Conservation (phyloP, 257 asterid species). For the Nicotiana tomentosiformis region DNA sequence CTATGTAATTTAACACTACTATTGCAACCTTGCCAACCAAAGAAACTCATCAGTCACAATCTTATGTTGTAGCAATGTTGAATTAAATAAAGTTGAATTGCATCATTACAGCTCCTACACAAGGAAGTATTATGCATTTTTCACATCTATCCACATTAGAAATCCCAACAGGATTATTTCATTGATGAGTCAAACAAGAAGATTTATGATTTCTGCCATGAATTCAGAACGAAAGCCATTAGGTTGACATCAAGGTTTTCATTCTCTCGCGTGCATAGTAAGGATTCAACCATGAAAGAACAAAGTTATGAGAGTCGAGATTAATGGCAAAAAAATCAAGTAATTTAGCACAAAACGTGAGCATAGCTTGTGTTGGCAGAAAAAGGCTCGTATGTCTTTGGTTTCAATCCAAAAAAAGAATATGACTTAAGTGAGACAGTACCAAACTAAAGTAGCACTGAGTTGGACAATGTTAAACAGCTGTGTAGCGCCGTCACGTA, state of each 20-base stretch:
- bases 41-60: background rate
- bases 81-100: background rate
- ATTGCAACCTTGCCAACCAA: background rate
- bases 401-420: background rate
- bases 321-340: background rate
- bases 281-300: background rate
- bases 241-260: background rate
- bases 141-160: background rate
- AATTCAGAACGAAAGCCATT: background rate
- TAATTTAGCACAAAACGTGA: background rate
- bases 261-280: background rate
- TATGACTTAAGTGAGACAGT: background rate
- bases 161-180: background rate
- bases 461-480: background rate
- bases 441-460: background rate
- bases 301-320: background rate
- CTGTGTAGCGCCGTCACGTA: background rate
- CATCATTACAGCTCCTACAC: background rate
- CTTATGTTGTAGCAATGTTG: background rate
- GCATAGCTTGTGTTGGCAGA: background rate
- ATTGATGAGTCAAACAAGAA: background rate
- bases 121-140: background rate
- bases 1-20: background rate
- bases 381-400: background rate
- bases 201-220: background rate